Evolutionary conservation across 2,329 filamentous ascomycete species (phyloP), one percentile per base, ranked within the genome.

Genomic region (Penicillium sp.): DNA sequence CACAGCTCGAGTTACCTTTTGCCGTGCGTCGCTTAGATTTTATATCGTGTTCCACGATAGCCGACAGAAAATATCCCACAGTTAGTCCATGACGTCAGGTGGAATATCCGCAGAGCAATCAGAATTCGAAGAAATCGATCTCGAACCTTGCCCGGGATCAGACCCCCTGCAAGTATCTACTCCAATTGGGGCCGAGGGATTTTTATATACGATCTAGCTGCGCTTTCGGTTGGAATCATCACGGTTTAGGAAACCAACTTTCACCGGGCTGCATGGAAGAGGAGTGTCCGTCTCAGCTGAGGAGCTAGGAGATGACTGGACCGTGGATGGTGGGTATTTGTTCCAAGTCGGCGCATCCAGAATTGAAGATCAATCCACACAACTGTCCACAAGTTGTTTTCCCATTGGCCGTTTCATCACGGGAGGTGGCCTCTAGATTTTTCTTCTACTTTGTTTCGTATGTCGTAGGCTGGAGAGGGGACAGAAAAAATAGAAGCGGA

Each of bases 41-140:
- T 42, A 47, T 44, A 51, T 43, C 27, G 29, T 51, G n/a, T 53
- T 52, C 61, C 61, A 61, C 49, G 59, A 60, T 63, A 60, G 50
- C 57, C 60, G 55, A 52, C 48, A 41, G 44, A 56, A 52, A 53
- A 49, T 35, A 3, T 23, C 21, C 50, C 53, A 15, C 41, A 13
- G 54, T 36, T 42, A 50, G 53, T 51, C 45, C 54, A 60, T 66
- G 63, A 66, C 63, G 63, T 66, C 63, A 66, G 59, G 36, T 57
- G 54, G 50, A 38, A 53, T 35, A 39, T 43, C 49, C 38, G 27
- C 49, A 49, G 49, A 55, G 57, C 51, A 57, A 59, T 55, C n/a
- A 49, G 31, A 56, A 52, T 43, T 33, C 33, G 42, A 59, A 53
- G 38, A 57, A 52, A 53, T 47, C 38, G 52, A 50, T 35, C 53